phyloP scores from a whole-genome alignment of 139 green algal species.

The Volvox reticuliferus region DNA sequence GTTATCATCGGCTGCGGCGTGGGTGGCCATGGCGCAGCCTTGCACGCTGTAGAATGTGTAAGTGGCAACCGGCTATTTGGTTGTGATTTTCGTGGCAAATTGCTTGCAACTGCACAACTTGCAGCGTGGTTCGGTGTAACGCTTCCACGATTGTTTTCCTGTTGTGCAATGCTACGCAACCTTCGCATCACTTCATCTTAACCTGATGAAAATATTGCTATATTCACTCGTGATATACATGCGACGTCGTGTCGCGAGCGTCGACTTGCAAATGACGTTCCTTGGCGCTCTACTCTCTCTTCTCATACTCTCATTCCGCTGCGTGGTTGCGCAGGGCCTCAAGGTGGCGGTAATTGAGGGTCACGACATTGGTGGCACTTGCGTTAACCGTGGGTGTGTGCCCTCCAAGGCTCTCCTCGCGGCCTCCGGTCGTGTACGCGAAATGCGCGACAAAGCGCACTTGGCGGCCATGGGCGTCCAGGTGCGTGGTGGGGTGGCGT shows the following conservation, averaged over 20 bases:
- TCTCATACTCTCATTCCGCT: neutral
- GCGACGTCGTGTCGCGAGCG: no score
- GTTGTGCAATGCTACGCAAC: no score
- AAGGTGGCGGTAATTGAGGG: slow-evolving; percentile 98
- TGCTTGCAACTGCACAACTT: neutral
- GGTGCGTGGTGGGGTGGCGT: slow-evolving; percentile 55
- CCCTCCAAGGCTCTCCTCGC: slow-evolving; percentile 98
- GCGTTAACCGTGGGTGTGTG: slow-evolving; percentile 99
- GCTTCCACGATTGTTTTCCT: neutral
- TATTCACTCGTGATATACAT: no score
- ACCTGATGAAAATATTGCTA: no score
- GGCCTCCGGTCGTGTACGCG: slow-evolving; percentile 92
- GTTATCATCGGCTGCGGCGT: slow-evolving; percentile 99
- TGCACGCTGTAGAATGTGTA: slow-evolving; percentile 97
- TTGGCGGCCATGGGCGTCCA: slow-evolving; percentile 95
- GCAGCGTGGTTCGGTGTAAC: neutral
- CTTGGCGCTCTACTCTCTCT: neutral
- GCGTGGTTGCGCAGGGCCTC: slow-evolving; percentile 77
- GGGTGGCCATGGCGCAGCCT: slow-evolving; percentile 96
- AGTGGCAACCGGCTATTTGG: neutral
- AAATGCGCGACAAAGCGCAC: slow-evolving; percentile 93
- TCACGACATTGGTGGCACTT: slow-evolving; percentile 98
- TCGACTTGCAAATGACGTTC: no score
- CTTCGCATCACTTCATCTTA: no score
- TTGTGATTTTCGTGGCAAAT: neutral